Base-by-base conservation (phyloP, 345 rosid species). In the Luvunga scandens region DNA sequence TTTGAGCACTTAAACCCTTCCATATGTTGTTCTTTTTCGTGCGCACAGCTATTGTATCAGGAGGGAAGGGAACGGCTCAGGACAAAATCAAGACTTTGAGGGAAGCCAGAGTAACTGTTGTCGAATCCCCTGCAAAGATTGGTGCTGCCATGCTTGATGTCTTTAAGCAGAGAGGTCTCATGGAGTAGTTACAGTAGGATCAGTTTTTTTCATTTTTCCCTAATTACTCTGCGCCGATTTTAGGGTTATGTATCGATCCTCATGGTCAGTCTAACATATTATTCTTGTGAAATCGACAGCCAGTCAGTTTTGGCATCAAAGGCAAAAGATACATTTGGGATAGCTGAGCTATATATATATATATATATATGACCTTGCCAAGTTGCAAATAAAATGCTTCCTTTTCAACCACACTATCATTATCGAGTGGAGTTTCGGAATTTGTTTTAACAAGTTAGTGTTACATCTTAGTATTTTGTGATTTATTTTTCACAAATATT, bases 11-110 rank as follows among this genome's bases (percentile, higher is more conserved):
- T 28, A 28, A 31, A 50, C 55, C 55, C 9, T 2, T 4, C 9
- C 48, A 3, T 4, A 33, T 27, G 13, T 6, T 22, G 1, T 13
- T 16, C 36, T 34, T 22, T 56, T 5, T 22, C 24, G 14, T 14
- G 22, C 19, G 22, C 78, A 86, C 89, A 95, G 99, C 99, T 66
- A 96, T 95, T 69, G 94, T 94, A 19, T 93, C 98, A 0, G 98
- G 98, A 0, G 99, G 98, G 42, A 95, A 95, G 81, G 99, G 99
- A 48, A 96, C 98, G 0, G 98, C 99, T 19, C 97, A 96, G 83
- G 97, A 90, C 84, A 96, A 96, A 86, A 94, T 92, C 80, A 86
- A 87, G 86, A 89, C 93, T 14, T 84, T 94, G 36, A 82, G 84
- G 84, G 99, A 91, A 85, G 98, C 97, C 1, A 97, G 99, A 53